Percentiles rank a stretch among this genome's conserved stretches.
phyloP scores from a whole-genome alignment of 805 yeast genomes.

The Citeromyces matritensis region DNA sequence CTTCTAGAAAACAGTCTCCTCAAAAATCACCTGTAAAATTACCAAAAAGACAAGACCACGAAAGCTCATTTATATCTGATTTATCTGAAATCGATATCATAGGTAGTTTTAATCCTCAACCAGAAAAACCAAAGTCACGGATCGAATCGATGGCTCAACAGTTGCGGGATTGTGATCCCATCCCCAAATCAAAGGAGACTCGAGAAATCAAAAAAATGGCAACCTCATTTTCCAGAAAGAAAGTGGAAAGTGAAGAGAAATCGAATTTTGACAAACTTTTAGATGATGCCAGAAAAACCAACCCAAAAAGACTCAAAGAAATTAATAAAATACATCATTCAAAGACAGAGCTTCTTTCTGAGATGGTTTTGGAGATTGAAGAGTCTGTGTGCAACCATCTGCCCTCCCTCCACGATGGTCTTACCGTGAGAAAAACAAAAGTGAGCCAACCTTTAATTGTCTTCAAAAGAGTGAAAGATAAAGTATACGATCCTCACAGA shows the following conservation, averaged over 20 bases:
- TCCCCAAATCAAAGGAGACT: too few species aligned
- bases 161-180: too few species aligned
- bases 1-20: too few species aligned
- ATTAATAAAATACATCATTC: slow-evolving; percentile 22
- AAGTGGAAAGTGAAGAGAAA: not conserved
- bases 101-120: too few species aligned
- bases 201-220: too few species aligned
- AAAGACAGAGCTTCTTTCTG: slow-evolving; percentile 33
- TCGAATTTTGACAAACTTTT: slow-evolving; percentile 9
- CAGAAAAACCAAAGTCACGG: too few species aligned
- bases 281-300: slow-evolving; percentile 6
- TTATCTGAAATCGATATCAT: too few species aligned
- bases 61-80: too few species aligned
- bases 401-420: slow-evolving; percentile 9
- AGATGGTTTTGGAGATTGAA: slow-evolving; percentile 32
- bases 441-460: slow-evolving; percentile 25
- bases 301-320: slow-evolving; percentile 8
- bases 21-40: too few species aligned
- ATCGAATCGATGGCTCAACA: too few species aligned
- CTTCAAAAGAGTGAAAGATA: slow-evolving; percentile 34
- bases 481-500: slow-evolving; percentile 28
- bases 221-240: too few species aligned
- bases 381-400: slow-evolving; percentile 12
- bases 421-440: slow-evolving; percentile 8
- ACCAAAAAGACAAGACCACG: too few species aligned